Evolutionary conservation across 805 yeast species (phyloP).

Genomic region (Pichia pseudocactophila): DNA sequence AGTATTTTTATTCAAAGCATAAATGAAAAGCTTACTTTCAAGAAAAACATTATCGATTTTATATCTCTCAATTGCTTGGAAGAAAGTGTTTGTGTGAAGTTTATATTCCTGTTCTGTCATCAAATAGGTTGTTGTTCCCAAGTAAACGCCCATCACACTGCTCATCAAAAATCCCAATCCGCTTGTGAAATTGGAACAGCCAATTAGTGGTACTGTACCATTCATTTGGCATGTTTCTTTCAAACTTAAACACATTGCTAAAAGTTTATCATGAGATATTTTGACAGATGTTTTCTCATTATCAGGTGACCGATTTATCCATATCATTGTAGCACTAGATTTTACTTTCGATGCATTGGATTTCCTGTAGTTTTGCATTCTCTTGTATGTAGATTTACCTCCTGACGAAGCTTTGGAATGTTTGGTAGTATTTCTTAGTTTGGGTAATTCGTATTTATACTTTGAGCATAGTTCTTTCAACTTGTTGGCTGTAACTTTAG

Average conservation of each 20-base stretch:
- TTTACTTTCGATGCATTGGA: slow-evolving; percentile 26
- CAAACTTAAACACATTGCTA: slow-evolving; percentile 77
- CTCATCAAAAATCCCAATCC: slow-evolving; percentile 89
- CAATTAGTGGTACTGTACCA: slow-evolving; percentile 63
- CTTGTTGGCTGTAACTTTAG: slow-evolving; percentile 52
- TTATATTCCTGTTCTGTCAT: slow-evolving; percentile 74
- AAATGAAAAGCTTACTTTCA: slow-evolving; percentile 73
- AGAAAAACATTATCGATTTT: slow-evolving; percentile 81
- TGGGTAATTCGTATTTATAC: slow-evolving; percentile 31
- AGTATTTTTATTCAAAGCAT: slow-evolving; percentile 42
- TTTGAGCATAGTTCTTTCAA: slow-evolving; percentile 35
- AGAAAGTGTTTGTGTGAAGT: slow-evolving; percentile 63
- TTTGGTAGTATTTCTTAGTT: slow-evolving; percentile 60
- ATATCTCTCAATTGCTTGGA: slow-evolving; percentile 59
- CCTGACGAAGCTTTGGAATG: slow-evolving; percentile 32
- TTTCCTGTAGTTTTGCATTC: slow-evolving; percentile 29
- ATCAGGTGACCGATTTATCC: slow-evolving; percentile 68
- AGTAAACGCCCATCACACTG: slow-evolving; percentile 71
- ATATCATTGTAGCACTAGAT: slow-evolving; percentile 35
- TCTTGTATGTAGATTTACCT: slow-evolving; percentile 31
- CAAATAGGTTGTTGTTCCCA: slow-evolving; percentile 79
- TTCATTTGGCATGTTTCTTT: slow-evolving; percentile 88
- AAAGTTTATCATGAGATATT: slow-evolving; percentile 51
- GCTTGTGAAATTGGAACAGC: slow-evolving; percentile 74
- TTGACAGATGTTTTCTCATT: slow-evolving; percentile 52